These are phyloP conservation scores for Bathelium albidoporum DNA, from an alignment of 495 filamentous ascomycete species.

Conservation along the genomic window DNA sequence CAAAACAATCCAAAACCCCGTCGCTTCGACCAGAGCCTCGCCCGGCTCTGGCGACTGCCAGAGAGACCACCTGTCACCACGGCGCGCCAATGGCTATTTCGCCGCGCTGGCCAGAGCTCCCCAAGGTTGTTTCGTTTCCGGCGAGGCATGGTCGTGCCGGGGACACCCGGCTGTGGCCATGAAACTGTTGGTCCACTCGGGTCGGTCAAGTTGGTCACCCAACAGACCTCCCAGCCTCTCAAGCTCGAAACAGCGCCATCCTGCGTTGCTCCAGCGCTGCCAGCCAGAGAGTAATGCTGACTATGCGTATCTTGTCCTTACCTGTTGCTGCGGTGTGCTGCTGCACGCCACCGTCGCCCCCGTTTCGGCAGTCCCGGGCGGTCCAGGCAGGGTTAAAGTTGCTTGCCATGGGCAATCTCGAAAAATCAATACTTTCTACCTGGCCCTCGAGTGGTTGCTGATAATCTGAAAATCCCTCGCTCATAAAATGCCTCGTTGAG, in stretches of 20 bases:
- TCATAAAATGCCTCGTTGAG: slow-evolving; percentile 3
- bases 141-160: not conserved
- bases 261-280: not conserved
- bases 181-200: not conserved
- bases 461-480: slow-evolving; percentile 4
- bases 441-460: not conserved
- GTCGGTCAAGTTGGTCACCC: not conserved
- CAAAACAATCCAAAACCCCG: not conserved
- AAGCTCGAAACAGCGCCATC: not conserved
- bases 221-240: not conserved
- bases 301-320: not conserved
- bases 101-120: not conserved
- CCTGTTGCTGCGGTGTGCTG: not conserved
- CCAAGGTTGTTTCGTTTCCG: not conserved
- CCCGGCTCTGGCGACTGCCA: not conserved
- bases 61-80: not conserved
- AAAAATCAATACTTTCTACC: slow-evolving; percentile 2
- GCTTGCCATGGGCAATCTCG: not conserved
- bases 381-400: not conserved
- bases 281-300: not conserved
- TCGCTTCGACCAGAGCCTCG: not conserved
- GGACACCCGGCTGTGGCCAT: slow-evolving; percentile 1
- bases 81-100: not conserved
- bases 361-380: not conserved
- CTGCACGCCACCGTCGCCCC: not conserved